A percentile compares a stretch with the other conserved stretches of the same genome.
These are phyloP conservation scores for Voacanga thouarsii DNA, from an alignment of 257 asterid species.

Conservation along the genomic window DNA sequence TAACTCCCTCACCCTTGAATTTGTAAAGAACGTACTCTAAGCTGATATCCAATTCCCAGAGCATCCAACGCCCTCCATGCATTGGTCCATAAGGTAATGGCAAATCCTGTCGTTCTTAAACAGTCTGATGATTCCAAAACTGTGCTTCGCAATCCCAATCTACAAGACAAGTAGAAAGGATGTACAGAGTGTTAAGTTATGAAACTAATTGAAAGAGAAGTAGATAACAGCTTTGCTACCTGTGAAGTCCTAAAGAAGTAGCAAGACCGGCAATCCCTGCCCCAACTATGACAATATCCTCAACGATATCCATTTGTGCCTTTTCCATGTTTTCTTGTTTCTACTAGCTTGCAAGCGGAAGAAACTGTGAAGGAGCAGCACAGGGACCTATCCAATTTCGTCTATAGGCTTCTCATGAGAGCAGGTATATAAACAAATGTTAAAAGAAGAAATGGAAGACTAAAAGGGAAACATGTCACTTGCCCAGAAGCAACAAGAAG, in stretches of 20 bases:
- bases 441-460: no score
- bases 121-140: constrained; percentile 76
- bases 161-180: not conserved
- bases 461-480: no score
- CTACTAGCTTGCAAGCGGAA: no score
- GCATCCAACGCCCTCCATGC: constrained; percentile 89
- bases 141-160: constrained; percentile 61
- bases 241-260: constrained; percentile 61
- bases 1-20: constrained; percentile 38
- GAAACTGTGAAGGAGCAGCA: no score
- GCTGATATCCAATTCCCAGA: constrained; percentile 53
- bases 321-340: no score
- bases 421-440: no score
- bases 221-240: constrained; percentile 26
- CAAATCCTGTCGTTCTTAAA: constrained; percentile 68
- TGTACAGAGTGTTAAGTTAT: not conserved
- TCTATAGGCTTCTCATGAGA: no score
- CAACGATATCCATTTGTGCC: constrained; percentile 17
- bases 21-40: constrained; percentile 41
- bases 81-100: constrained; percentile 59
- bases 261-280: constrained; percentile 69
- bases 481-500: no score
- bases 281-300: constrained; percentile 52
- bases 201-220: not conserved
- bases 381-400: no score